phyloP scores from a whole-genome alignment of 495 filamentous ascomycete species.

The Xylaria sp. region DNA sequence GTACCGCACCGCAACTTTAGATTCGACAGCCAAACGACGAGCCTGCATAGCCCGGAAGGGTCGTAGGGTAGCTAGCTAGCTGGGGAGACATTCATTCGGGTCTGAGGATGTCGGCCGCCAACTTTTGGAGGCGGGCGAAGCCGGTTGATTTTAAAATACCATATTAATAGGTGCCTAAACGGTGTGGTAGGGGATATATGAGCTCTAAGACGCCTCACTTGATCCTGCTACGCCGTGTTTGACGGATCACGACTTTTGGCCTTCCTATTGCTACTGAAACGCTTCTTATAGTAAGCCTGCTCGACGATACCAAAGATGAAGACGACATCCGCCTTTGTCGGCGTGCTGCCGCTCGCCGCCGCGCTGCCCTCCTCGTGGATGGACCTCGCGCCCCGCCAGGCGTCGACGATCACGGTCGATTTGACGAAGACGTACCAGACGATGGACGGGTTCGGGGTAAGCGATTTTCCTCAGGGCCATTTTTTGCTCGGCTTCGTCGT shows the following conservation, averaged over 20 bases:
- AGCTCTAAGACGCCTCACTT: neutral
- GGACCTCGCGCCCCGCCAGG: constrained; percentile 34
- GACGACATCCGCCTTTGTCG: constrained; percentile 25
- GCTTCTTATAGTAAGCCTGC: neutral
- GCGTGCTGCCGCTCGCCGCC: constrained; percentile 32
- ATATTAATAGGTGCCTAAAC: neutral
- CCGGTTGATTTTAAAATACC: constrained; percentile 18
- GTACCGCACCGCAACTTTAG: constrained; percentile 33
- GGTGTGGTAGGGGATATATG: constrained; percentile 8
- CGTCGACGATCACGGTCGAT: constrained; percentile 52
- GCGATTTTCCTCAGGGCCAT: neutral
- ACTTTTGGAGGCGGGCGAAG: neutral
- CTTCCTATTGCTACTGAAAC: neutral
- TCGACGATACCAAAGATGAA: constrained; percentile 33
- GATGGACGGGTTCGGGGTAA: constrained; percentile 58
- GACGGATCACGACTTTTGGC: neutral
- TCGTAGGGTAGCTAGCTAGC: neutral
- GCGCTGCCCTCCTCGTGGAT: constrained; percentile 36
- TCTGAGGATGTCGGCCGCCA: neutral
- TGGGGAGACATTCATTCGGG: neutral
- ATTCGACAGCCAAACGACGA: constrained; percentile 29
- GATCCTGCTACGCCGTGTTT: neutral
- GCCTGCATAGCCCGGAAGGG: constrained; percentile 15
- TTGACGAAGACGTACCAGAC: constrained; percentile 51
- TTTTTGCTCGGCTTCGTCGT: neutral